phyloP scores from a whole-genome alignment of 2,329 filamentous ascomycete species.

The Periconia sp. region DNA sequence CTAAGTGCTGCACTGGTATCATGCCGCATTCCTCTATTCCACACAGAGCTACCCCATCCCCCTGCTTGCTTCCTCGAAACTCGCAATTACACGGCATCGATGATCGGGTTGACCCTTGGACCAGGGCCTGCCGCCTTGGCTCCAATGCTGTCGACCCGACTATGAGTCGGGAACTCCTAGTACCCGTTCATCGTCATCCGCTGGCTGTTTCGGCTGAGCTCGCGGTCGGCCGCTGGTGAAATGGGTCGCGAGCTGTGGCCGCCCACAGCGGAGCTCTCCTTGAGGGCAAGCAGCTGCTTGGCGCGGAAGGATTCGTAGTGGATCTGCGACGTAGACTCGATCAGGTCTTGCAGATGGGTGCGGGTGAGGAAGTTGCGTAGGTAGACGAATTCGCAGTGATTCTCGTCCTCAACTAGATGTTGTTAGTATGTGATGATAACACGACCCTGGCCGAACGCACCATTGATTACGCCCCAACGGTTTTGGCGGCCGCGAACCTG shows the following conservation, averaged over 20 bases:
- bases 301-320: constrained; percentile 99
- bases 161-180: constrained; percentile 59
- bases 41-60: not conserved
- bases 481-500: constrained; percentile 98
- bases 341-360: constrained; percentile 97
- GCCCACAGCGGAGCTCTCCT: constrained; percentile 93
- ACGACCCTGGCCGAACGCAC: constrained; percentile 20
- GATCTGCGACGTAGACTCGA: constrained; percentile 99
- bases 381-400: constrained; percentile 99
- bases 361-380: constrained; percentile 98
- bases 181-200: constrained; percentile 99
- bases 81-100: constrained; percentile 29
- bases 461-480: constrained; percentile 98
- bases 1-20: constrained; percentile 48
- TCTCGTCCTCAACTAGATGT: constrained; percentile 85
- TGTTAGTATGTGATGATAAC: constrained; percentile 18
- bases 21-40: constrained; percentile 29
- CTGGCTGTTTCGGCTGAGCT: constrained; percentile 96
- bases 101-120: constrained; percentile 20
- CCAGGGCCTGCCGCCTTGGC: constrained; percentile 25
- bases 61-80: not conserved
- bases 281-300: constrained; percentile 96
- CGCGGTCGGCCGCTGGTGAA: constrained; percentile 90
- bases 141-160: constrained; percentile 38
- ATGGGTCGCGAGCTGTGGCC: constrained; percentile 85